Base-by-base conservation (phyloP, 31 red algal species). In the Pterothamnion heteromorphum region DNA sequence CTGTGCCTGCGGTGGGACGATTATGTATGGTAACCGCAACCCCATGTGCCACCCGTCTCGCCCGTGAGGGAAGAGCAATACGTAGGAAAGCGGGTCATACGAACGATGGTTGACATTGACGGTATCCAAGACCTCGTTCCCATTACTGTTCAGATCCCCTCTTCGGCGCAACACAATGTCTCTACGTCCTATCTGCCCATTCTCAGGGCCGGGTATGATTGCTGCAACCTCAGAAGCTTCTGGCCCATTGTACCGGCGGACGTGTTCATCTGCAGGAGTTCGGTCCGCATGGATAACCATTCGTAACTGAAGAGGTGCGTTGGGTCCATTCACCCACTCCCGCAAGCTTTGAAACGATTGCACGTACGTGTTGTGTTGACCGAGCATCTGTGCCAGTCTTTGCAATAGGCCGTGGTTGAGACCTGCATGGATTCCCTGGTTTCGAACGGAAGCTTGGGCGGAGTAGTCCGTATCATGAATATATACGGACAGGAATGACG, bases 401-500 rank as follows among this genome's bases (percentile, higher is more conserved):
- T 32, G 31, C 4, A 91, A 27, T 2, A 91, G 0, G 80, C 36
- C 30, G 18, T 80, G 20, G 80, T 80, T 22, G 2, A 91, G 30
- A 3, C 80, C 4, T 3, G 2, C 5, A 3, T 3, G 3, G 23
- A 24, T 3, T 21, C 32, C 32, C 26, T 3, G 2, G 20, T 5
- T 3, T 3, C 81, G 27, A 4, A 39, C 36, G 3, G 20, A 27
- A 2, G 89, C 22, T 44, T 91, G 89, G 4, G 2, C 57, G 2
- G 89, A 0, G 26, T 80, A 74, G 20, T 91, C 71, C 20, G 89
- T 91, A 72, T 91, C 89, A 24, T 80, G 30, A 0, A 91, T 74
- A 23, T 91, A 91, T 3, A 91, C 0, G 43, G 89, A 91, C 1
- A 80, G 89, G 80, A 91, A 76, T 0, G 58, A 32, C 14, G 89